Evolutionary conservation across 805 yeast genomes (phyloP).

Genomic region (Cyberlindnera suaveolens): DNA sequence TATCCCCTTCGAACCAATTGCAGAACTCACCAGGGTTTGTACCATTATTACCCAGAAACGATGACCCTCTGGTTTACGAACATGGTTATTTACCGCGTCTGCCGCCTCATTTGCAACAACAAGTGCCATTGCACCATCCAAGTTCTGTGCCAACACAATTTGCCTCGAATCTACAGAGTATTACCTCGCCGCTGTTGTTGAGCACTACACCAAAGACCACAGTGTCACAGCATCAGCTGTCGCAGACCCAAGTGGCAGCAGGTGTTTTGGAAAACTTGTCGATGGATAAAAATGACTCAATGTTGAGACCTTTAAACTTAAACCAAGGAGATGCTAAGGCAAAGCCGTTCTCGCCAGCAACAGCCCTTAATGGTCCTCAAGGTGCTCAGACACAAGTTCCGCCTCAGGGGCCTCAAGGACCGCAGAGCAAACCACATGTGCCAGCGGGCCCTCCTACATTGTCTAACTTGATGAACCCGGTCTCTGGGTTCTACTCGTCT

Average conservation of each 20-base stretch:
- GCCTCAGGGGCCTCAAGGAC: neutral
- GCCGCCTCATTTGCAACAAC: constrained; percentile 23
- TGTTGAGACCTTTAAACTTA: constrained; percentile 1
- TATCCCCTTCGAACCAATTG: neutral
- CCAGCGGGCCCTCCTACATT: neutral
- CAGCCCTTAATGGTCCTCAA: constrained; percentile 13
- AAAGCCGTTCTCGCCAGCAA: constrained; percentile 21
- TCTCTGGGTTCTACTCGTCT: constrained; percentile 27
- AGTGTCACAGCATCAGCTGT: constrained; percentile 29
- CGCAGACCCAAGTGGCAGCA: constrained; percentile 26
- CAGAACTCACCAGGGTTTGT: constrained; percentile 32
- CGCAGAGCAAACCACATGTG: constrained; percentile 3
- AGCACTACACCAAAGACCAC: constrained; percentile 35
- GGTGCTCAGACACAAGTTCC: neutral
- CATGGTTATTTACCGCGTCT: constrained; percentile 23
- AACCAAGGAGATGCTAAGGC: constrained; percentile 1
- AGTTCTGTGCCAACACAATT: constrained; percentile 65
- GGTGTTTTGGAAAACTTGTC: constrained; percentile 23
- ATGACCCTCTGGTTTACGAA: constrained; percentile 4
- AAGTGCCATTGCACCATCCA: constrained; percentile 42
- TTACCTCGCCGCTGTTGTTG: constrained; percentile 58
- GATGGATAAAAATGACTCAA: constrained; percentile 11
- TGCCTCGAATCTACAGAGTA: constrained; percentile 56
- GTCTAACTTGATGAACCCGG: constrained; percentile 18
- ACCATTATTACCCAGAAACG: constrained; percentile 34